Evolutionary conservation across 306 rosid genomes (phyloP).

Genomic region (Vigna reflexopilosa): DNA sequence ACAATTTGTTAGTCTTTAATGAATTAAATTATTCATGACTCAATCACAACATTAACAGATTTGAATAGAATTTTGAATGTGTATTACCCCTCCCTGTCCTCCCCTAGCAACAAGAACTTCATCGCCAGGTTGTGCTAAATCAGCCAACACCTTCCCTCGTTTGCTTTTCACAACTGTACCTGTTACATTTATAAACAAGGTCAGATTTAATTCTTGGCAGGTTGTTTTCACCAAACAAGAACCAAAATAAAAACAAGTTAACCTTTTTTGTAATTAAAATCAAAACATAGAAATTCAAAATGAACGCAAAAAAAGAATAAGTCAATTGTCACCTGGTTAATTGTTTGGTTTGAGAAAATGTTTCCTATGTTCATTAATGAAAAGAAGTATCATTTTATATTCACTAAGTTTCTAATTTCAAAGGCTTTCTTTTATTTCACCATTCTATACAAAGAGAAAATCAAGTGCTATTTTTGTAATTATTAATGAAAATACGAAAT

Average conservation of each 20-base stretch:
- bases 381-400: neutral
- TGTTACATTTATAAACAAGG: slow-evolving; percentile 43
- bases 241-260: neutral
- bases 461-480: neutral
- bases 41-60: neutral
- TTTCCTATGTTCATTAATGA: neutral
- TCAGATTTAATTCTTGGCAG: neutral
- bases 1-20: slow-evolving; percentile 11
- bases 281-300: neutral
- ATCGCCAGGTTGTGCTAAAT: slow-evolving; percentile 79
- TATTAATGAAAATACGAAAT: neutral
- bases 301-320: neutral
- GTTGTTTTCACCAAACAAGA: neutral
- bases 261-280: neutral
- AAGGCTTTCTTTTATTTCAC: neutral
- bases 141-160: slow-evolving; percentile 83
- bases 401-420: neutral
- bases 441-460: neutral
- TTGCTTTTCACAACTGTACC: slow-evolving; percentile 93
- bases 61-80: slow-evolving; percentile 3
- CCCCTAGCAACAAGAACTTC: slow-evolving; percentile 94
- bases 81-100: slow-evolving; percentile 97
- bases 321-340: neutral
- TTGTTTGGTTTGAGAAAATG: neutral
- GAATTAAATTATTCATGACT: slow-evolving; percentile 18